Conservation (phyloP, 495 filamentous ascomycete species). For the Margaritispora aquatica region DNA sequence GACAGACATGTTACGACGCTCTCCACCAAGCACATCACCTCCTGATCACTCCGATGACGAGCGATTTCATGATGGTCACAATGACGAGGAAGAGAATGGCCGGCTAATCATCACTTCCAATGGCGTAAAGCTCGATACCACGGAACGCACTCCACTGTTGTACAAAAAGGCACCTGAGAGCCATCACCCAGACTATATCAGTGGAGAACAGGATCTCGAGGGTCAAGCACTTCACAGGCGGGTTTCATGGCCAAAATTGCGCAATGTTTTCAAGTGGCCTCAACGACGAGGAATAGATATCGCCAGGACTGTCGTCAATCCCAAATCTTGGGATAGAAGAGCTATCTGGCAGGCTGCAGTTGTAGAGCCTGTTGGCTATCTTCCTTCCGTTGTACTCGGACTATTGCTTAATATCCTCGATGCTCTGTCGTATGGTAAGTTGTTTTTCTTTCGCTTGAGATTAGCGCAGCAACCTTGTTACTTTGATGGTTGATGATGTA, state of each 20-base stretch:
- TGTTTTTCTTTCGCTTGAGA: neutral
- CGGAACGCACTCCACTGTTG: constrained; percentile 29
- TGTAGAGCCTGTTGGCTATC: constrained; percentile 56
- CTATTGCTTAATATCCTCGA: constrained; percentile 89
- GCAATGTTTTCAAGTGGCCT: constrained; percentile 23
- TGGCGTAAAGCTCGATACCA: constrained; percentile 20
- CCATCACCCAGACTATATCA: constrained; percentile 18
- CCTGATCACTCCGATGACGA: neutral
- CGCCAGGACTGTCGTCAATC: constrained; percentile 35
- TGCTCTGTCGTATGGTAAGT: constrained; percentile 81
- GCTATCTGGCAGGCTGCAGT: constrained; percentile 58
- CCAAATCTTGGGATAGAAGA: constrained; percentile 66
- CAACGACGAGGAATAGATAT: constrained; percentile 20
- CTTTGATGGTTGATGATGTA: neutral
- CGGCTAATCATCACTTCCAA: constrained; percentile 14
- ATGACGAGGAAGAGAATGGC: constrained; percentile 1
- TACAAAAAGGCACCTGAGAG: constrained; percentile 1
- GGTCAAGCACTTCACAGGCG: constrained; percentile 18
- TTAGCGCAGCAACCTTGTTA: constrained; percentile 2
- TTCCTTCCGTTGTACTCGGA: constrained; percentile 85
- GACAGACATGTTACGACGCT: constrained; percentile 55
- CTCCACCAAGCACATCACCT: constrained; percentile 33
- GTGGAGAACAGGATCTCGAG: constrained; percentile 28
- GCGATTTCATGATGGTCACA: neutral
- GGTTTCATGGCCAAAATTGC: constrained; percentile 18